A percentile compares a stretch with the other conserved stretches of the same genome.
Evolutionary conservation across 2,329 filamentous ascomycete species (phyloP).

Genomic region (Colletotrichum sp.): DNA sequence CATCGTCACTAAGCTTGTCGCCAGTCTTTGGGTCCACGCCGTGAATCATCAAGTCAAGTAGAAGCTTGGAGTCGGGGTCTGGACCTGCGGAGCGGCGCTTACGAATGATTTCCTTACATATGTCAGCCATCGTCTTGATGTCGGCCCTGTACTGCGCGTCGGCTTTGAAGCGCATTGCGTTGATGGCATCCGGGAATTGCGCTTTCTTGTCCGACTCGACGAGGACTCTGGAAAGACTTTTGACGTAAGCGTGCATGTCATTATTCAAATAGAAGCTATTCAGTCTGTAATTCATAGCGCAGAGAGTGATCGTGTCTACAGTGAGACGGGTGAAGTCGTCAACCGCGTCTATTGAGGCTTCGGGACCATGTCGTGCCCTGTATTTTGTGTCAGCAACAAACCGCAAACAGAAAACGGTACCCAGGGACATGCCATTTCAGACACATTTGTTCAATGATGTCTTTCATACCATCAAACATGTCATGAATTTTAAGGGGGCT

Average conservation of each 20-base stretch:
- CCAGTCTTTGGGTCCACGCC: conserved; percentile 72
- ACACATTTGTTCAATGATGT: conserved; percentile 68
- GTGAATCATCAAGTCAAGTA: conserved; percentile 73
- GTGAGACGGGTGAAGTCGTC: conserved; percentile 77
- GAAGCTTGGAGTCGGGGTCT: conserved; percentile 56
- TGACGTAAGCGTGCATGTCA: conserved; percentile 69
- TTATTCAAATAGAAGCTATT: conserved; percentile 69
- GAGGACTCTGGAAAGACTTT: conserved; percentile 70
- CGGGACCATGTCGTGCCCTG: conserved; percentile 59
- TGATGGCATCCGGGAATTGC: conserved; percentile 45
- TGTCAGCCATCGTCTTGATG: conserved; percentile 41
- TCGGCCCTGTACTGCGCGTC: conserved; percentile 52
- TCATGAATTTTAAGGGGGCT: conserved; percentile 68
- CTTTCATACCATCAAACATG: conserved; percentile 75
- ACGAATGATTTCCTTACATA: conserved; percentile 51
- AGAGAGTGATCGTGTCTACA: conserved; percentile 74
- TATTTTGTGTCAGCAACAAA: conserved; percentile 36
- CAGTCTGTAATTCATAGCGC: conserved; percentile 75
- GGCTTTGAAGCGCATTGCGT: conserved; percentile 28
- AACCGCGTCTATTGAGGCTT: conserved; percentile 52
- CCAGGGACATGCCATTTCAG: conserved; percentile 62
- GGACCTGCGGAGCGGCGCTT: conserved; percentile 24
- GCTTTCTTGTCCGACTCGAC: conserved; percentile 56
- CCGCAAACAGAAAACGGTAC: not conserved
- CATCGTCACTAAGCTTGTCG: conserved; percentile 64